A percentile compares a stretch with the other conserved stretches of the same genome.
Evolutionary conservation across 768 basidiomycete species (phyloP).

Genomic region (Chalciporus piperatus): DNA sequence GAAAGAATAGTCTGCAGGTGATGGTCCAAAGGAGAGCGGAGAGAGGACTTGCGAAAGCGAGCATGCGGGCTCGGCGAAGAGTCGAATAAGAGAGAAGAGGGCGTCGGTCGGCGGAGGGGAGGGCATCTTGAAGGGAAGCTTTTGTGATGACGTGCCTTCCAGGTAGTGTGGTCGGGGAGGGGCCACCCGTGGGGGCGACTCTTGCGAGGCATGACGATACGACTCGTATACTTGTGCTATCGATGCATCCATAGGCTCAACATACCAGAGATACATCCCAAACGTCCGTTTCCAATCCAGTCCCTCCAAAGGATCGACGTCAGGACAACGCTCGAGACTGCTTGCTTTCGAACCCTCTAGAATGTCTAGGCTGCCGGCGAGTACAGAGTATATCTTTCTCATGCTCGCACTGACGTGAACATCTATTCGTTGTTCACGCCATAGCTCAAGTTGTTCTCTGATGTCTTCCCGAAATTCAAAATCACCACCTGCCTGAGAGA

Average conservation of each 20-base stretch:
- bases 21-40: conserved; percentile 72
- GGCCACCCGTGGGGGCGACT: conserved; percentile 41
- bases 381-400: conserved; percentile 77
- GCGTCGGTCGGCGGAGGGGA: conserved; percentile 59
- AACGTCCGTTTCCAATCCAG: conserved; percentile 95
- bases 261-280: conserved; percentile 89
- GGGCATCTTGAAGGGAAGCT: conserved; percentile 42
- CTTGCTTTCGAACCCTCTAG: conserved; percentile 53
- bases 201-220: conserved; percentile 48
- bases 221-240: conserved; percentile 65
- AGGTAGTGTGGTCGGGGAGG: conserved; percentile 60
- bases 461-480: conserved; percentile 71
- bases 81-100: conserved; percentile 76
- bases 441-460: conserved; percentile 70
- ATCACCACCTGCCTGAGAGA: conserved; percentile 85
- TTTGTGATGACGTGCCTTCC: conserved; percentile 28
- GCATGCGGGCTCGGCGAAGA: conserved; percentile 69
- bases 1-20: conserved; percentile 76
- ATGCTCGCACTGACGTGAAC: conserved; percentile 63
- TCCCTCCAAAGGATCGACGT: conserved; percentile 62
- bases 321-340: conserved; percentile 50
- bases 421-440: conserved; percentile 77
- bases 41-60: conserved; percentile 67
- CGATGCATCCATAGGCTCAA: conserved; percentile 64
- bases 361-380: conserved; percentile 71